Conservation (phyloP, 345 rosid species). For the Gossypium herbaceum region DNA sequence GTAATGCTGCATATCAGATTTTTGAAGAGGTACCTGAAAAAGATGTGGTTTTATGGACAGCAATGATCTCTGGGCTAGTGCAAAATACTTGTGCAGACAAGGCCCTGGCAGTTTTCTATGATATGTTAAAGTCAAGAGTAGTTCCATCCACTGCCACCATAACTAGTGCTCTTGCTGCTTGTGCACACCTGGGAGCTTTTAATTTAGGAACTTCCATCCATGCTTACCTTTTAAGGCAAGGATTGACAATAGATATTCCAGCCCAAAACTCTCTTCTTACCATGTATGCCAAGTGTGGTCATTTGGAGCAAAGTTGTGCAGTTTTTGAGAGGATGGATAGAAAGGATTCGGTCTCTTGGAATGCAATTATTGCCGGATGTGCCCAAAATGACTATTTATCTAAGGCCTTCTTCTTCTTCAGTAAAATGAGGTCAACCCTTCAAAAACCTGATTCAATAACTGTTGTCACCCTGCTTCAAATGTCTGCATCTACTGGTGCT, state of each 20-base stretch:
- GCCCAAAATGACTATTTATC: constrained; percentile 52
- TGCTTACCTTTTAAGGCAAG: constrained; percentile 48
- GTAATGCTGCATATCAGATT: constrained; percentile 39
- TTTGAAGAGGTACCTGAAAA: constrained; percentile 35
- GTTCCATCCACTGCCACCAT: constrained; percentile 56
- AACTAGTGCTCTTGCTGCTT: constrained; percentile 60
- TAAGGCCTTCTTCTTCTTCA: constrained; percentile 46
- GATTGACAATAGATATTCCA: constrained; percentile 39
- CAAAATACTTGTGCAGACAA: constrained; percentile 52
- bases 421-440: constrained; percentile 37
- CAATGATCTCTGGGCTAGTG: constrained; percentile 76
- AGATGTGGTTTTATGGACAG: constrained; percentile 73
- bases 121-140: constrained; percentile 45
- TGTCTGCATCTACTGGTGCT: constrained; percentile 53
- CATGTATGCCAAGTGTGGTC: constrained; percentile 64
- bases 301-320: constrained; percentile 41
- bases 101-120: constrained; percentile 45
- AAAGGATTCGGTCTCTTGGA: constrained; percentile 75
- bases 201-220: constrained; percentile 60
- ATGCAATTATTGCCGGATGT: constrained; percentile 69
- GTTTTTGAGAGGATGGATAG: constrained; percentile 48
- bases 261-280: constrained; percentile 68
- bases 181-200: constrained; percentile 55
- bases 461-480: constrained; percentile 62
- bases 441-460: constrained; percentile 62